These are phyloP conservation scores for Canna indica DNA, from an alignment of 176 grass and related monocot genomes.

Conservation along the genomic window DNA sequence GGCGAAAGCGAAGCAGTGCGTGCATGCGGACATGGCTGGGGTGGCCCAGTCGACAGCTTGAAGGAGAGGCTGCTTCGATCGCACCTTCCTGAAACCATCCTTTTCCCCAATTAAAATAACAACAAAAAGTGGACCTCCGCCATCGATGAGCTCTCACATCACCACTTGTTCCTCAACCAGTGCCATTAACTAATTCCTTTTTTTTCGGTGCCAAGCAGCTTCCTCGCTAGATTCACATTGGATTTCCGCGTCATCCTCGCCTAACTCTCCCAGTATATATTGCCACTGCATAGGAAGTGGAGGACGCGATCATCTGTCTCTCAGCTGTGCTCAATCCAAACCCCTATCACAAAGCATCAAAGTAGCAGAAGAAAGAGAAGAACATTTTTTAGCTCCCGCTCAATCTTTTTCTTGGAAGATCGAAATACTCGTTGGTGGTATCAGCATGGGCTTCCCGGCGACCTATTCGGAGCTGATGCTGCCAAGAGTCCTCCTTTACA, in stretches of 20 bases:
- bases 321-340: too few species aligned
- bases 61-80: neutral
- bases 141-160: too few species aligned
- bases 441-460: constrained; percentile 68
- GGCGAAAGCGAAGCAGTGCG: too few species aligned
- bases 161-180: neutral
- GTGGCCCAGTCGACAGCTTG: too few species aligned
- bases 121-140: neutral
- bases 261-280: neutral
- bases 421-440: too few species aligned
- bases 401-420: too few species aligned
- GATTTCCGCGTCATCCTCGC: neutral
- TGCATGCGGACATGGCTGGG: too few species aligned
- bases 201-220: neutral
- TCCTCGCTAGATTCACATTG: neutral
- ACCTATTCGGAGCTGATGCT: constrained; percentile 64
- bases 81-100: neutral
- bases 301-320: too few species aligned
- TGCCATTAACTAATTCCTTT: neutral
- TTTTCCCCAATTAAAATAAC: neutral
- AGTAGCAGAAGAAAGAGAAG: too few species aligned
- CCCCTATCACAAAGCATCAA: too few species aligned
- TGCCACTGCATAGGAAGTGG: neutral
- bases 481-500: constrained; percentile 52
- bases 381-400: too few species aligned